A percentile compares a stretch with the other conserved stretches of the same genome.
These are phyloP conservation scores for Saksenaea oblongispora DNA, from an alignment of 371 early-diverging fungal genomes.

Conservation along the genomic window DNA sequence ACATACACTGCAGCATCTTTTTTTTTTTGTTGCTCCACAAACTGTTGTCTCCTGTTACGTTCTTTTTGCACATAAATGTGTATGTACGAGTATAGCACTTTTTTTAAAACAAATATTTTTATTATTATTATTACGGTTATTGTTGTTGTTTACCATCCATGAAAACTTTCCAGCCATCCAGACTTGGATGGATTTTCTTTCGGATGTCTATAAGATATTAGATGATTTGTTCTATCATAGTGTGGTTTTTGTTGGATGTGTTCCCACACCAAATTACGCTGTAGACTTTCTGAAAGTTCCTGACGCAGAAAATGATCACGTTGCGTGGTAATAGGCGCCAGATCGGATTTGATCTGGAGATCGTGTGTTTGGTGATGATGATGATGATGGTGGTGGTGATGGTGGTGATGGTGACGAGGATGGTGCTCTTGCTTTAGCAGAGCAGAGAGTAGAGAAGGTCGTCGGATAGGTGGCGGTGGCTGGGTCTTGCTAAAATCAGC, in stretches of 20 bases:
- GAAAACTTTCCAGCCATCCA: conserved; percentile 29
- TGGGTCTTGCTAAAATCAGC: conserved; percentile 17
- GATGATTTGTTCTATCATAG: conserved; percentile 11
- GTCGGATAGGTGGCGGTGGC: conserved; percentile 15
- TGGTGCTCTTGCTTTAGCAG: not conserved
- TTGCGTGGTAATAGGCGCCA: conserved; percentile 9
- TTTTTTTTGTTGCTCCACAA: not conserved
- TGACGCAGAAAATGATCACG: conserved; percentile 16
- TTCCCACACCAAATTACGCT: conserved; percentile 28
- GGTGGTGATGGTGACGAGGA: conserved; percentile 8
- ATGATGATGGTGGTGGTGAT: conserved; percentile 1
- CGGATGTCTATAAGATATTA: conserved; percentile 8
- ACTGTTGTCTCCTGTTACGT: not conserved
- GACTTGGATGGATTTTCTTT: conserved; percentile 19
- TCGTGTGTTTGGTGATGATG: conserved; percentile 13
- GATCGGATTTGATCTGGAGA: conserved; percentile 5
- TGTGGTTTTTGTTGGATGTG: conserved; percentile 31
- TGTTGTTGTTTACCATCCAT: conserved; percentile 21
- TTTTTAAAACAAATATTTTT: not conserved
- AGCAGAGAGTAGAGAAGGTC: conserved; percentile 21
- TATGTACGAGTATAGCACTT: not conserved
- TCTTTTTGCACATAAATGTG: not conserved
- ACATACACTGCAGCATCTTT: not conserved
- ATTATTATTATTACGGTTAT: not conserved
- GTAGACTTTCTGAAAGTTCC: conserved; percentile 25